These are phyloP conservation scores for Calophaca sinica DNA, from an alignment of 306 rosid genomes.

Conservation along the genomic window DNA sequence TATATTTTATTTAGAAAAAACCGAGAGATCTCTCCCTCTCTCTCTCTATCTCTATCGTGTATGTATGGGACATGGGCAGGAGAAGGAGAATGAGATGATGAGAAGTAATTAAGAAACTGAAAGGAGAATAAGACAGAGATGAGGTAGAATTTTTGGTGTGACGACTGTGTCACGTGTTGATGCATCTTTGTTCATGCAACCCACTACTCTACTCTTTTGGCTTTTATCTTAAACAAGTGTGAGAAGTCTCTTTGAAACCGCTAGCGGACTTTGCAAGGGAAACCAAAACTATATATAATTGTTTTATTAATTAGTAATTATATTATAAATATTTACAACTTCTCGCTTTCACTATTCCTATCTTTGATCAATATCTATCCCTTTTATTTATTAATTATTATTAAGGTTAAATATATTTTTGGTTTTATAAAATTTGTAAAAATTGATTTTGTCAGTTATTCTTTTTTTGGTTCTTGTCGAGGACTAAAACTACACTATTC, in stretches of 20 bases:
- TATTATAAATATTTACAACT: too few relatives aligned
- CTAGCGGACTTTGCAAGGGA: conserved; percentile 47
- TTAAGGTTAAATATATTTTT: too few relatives aligned
- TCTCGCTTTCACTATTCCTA: too few relatives aligned
- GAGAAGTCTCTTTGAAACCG: conserved; percentile 43
- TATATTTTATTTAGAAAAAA: conserved; percentile 24
- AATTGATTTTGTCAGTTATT: too few relatives aligned
- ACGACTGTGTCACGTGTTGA: conserved; percentile 61
- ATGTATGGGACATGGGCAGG: not conserved
- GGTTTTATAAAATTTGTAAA: too few relatives aligned
- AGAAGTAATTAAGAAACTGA: not conserved
- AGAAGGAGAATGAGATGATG: not conserved
- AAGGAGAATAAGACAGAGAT: conserved; percentile 35
- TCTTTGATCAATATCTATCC: too few relatives aligned
- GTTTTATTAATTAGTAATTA: too few relatives aligned
- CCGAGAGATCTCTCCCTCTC: not conserved
- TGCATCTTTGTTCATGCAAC: conserved; percentile 64
- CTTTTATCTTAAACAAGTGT: conserved; percentile 50
- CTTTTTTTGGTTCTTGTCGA: too few relatives aligned
- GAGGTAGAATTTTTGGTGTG: conserved; percentile 47
- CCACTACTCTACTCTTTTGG: conserved; percentile 43
- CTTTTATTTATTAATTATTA: too few relatives aligned
- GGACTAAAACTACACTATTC: too few relatives aligned
- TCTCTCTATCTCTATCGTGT: not conserved
- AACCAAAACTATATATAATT: too few relatives aligned